Evolutionary conservation across 2,329 filamentous ascomycete species (phyloP).

Genomic region (Trichoderma atroviride): DNA sequence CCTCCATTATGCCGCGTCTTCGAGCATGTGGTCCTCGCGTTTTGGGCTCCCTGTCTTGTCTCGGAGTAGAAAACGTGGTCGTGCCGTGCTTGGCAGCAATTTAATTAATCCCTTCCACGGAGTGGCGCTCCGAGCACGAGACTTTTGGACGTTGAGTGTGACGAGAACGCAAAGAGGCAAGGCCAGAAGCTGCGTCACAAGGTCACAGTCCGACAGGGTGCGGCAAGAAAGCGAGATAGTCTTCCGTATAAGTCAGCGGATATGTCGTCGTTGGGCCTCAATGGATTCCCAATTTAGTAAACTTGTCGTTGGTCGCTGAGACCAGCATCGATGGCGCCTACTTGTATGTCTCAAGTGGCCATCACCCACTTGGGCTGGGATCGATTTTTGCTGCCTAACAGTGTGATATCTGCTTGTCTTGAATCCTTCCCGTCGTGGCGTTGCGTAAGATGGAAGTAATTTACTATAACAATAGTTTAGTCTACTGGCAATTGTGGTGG

Average conservation of each 20-base stretch:
- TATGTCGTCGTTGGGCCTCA: constrained; percentile 11
- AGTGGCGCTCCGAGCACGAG: background rate
- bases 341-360: constrained; percentile 7
- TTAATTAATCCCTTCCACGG: background rate
- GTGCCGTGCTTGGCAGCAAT: background rate
- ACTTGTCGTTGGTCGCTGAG: constrained; percentile 11
- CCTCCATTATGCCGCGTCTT: background rate
- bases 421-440: constrained; percentile 4
- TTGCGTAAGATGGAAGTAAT: background rate
- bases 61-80: constrained; percentile 19
- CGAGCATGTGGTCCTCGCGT: background rate
- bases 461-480: background rate
- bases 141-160: constrained; percentile 6
- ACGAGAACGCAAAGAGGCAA: background rate
- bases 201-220: constrained; percentile 22
- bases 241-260: background rate
- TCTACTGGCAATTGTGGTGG: background rate
- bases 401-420: constrained; percentile 7
- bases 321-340: constrained; percentile 8
- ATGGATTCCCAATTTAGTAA: background rate
- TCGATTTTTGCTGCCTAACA: background rate
- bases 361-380: background rate
- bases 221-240: constrained; percentile 16
- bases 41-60: background rate
- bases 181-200: constrained; percentile 12